Percentiles rank a stretch among this genome's conserved stretches.
Conservation (phyloP, 1,139 yeast species). For the Magnusiomyces suaveolens region DNA sequence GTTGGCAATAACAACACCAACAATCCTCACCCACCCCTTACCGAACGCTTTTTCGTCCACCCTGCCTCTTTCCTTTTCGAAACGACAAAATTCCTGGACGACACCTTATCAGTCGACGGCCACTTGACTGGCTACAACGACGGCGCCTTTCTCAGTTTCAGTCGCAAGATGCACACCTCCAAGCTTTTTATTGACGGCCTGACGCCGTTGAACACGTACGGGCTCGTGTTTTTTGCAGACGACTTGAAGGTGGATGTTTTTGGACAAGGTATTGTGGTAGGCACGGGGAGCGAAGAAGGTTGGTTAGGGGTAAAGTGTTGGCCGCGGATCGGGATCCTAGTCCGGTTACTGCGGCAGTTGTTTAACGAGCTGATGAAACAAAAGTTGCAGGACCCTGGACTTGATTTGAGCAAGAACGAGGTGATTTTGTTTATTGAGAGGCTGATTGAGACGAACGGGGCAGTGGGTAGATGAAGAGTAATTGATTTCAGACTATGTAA, state of each 20-base stretch:
- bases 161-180: slow-evolving; percentile 41
- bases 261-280: slow-evolving; percentile 32
- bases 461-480: slow-evolving; percentile 1
- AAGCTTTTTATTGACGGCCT: slow-evolving; percentile 64
- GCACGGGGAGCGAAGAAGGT: slow-evolving; percentile 35
- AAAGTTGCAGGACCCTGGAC: slow-evolving; percentile 40
- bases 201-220: slow-evolving; percentile 67
- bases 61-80: slow-evolving; percentile 70
- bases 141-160: slow-evolving; percentile 30
- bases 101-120: slow-evolving; percentile 2
- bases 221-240: slow-evolving; percentile 73
- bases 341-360: slow-evolving; percentile 56
- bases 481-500: no score
- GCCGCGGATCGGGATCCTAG: slow-evolving; percentile 86
- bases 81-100: slow-evolving; percentile 25
- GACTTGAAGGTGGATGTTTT: slow-evolving; percentile 56
- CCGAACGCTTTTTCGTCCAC: slow-evolving; percentile 59
- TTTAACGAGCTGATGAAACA: slow-evolving; percentile 59
- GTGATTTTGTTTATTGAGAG: slow-evolving; percentile 8
- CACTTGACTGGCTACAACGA: slow-evolving; percentile 15
- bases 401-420: slow-evolving; percentile 20
- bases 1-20: background rate
- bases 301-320: slow-evolving; percentile 84
- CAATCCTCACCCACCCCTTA: slow-evolving; percentile 11
- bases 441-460: slow-evolving; percentile 12